Percentiles rank a stretch among this genome's conserved stretches.
Conservation (phyloP, 345 rosid genomes). For the Corchorus capsularis region DNA sequence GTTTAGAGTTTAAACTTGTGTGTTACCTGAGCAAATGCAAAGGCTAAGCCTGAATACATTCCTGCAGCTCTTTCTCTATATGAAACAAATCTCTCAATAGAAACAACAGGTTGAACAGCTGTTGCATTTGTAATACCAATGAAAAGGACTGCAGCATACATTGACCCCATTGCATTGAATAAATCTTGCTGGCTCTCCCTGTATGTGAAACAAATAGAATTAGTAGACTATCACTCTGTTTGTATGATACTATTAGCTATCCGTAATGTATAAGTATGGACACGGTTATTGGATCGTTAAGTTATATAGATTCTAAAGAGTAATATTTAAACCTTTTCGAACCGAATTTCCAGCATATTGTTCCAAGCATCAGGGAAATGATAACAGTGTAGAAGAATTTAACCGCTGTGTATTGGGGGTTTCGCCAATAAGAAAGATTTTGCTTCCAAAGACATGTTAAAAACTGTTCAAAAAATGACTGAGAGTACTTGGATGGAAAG, state of each 20-base stretch:
- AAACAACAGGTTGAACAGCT: conserved; percentile 97
- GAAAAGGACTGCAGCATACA: conserved; percentile 89
- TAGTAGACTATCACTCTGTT: not conserved
- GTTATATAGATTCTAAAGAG: not conserved
- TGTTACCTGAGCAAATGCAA: conserved; percentile 93
- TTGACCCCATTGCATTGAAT: conserved; percentile 92
- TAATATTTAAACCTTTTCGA: conserved; percentile 57
- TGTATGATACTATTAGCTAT: not conserved
- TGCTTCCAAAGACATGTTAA: conserved; percentile 97
- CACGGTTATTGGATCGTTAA: no score
- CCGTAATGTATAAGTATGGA: not conserved
- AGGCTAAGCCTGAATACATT: conserved; percentile 90
- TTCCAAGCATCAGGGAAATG: conserved; percentile 93
- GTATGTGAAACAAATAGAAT: conserved; percentile 26
- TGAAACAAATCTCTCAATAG: conserved; percentile 90
- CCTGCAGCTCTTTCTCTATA: conserved; percentile 97
- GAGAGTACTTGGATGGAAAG: conserved; percentile 84
- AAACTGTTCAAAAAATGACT: conserved; percentile 71
- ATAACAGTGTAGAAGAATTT: conserved; percentile 92
- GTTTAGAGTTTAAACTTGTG: not conserved
- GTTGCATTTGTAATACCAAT: conserved; percentile 89
- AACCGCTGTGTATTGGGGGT: conserved; percentile 96
- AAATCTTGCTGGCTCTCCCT: conserved; percentile 85
- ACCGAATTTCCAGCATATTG: conserved; percentile 97
- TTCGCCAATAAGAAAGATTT: conserved; percentile 92